Evolutionary conservation across 2,329 filamentous ascomycete species (phyloP).

Genomic region (Trichoderma lentiforme): DNA sequence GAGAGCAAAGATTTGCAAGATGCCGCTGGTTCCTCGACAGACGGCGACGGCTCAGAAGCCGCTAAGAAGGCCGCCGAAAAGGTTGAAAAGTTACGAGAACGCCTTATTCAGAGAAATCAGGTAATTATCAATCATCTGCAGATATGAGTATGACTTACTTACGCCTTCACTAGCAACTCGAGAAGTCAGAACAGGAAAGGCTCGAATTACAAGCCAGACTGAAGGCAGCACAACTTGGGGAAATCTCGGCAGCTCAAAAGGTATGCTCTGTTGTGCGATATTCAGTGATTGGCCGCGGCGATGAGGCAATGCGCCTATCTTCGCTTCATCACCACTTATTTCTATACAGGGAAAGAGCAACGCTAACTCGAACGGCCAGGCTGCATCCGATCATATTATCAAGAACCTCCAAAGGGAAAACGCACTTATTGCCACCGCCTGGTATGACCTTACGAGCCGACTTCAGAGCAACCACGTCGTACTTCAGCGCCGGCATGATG

Average conservation of each 20-base stretch:
- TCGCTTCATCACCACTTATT: background rate
- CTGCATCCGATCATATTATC: conserved; percentile 53
- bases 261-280: conserved; percentile 37
- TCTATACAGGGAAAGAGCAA: background rate
- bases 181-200: conserved; percentile 55
- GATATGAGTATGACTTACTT: background rate
- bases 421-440: conserved; percentile 74
- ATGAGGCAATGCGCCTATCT: background rate
- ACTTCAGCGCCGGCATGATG: conserved; percentile 69
- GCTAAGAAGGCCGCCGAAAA: conserved; percentile 47
- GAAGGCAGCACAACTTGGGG: conserved; percentile 50
- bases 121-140: conserved; percentile 41
- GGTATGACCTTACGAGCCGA: conserved; percentile 77
- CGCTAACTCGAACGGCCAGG: conserved; percentile 32
- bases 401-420: conserved; percentile 75
- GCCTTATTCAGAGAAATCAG: conserved; percentile 56
- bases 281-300: background rate
- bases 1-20: conserved; percentile 43
- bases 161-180: conserved; percentile 48
- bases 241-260: conserved; percentile 49
- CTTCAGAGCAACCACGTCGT: conserved; percentile 81
- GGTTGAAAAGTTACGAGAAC: conserved; percentile 55
- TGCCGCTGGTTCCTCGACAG: conserved; percentile 33
- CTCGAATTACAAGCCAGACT: conserved; percentile 54
- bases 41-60: conserved; percentile 35